Evolutionary conservation across 139 green algal species (phyloP), one percentile per base, ranked within the genome.

Genomic region (Chlorella sp.): DNA sequence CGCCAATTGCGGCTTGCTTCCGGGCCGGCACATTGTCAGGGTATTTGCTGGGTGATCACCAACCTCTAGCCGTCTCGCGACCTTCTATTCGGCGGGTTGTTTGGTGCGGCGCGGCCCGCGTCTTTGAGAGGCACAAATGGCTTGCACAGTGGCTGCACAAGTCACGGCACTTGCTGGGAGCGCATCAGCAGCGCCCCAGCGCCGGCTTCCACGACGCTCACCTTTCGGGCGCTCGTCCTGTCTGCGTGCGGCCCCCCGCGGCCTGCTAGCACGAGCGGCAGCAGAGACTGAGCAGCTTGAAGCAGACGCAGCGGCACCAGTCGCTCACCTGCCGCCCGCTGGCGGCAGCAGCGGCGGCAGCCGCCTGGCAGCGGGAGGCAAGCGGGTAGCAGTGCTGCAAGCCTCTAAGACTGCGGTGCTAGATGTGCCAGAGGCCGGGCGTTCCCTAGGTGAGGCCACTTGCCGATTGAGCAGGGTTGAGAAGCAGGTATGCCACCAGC

Each of bases 331-430:
- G 64, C 57, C 77, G 42, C 79, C 40, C 14, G 26, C 34, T 26
- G 40, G 24, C 40, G 66, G 57, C 82, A 77, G 83, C 61, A 40
- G 34, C 57, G 48, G 82, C 34, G 42, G 75, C 75, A 60, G 75
- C 86, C 30, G 75, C 21, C 71, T 71, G 53, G 71, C 85, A 30
- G 73, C 61, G 11, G 76, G 16, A 14, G 77, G 84, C 87, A 88
- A 82, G 22, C 91, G 91, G 0, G 85, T 93, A 19, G 91, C 91
- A 3, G 88, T 92, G 53, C 88, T 93, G 30, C 40, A 86, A 30
- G 91, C 91, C 48, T 79, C 71, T 30, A 93, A 93, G 76, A 71
- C 32, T 0, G 91, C 88, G 30, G 57, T 69, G 0, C 57, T 87
- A 12, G 66, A 79, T 60, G 87, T 93, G 26, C 3, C 32, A 22